Base-by-base conservation (phyloP, 1,284 basidiomycete genomes). In the Cerrena zonata region DNA sequence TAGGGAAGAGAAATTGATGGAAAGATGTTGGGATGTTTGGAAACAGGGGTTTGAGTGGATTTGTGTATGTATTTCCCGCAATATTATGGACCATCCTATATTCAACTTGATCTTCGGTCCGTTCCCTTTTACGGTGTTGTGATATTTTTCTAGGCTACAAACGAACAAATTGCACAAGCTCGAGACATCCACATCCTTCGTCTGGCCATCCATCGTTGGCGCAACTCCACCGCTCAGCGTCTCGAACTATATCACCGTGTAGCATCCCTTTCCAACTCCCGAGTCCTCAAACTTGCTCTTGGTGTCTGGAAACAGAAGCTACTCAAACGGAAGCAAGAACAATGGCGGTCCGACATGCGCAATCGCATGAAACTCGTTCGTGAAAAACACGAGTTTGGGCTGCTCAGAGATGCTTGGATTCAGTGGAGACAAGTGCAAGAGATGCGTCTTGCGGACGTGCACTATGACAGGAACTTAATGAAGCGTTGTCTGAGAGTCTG, bases 1-100 rank as follows among this genome's bases (percentile, higher is more conserved):
- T 64, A 71, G 82, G 47, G 70, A 78, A 30, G 78, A 82, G 48
- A 74, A 72, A 47, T 68, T 89, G 49, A 49, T 87, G 22, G 80
- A 83, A 59, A 78, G 79, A 15, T 89, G 78, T 58, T 86, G 80
- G 77, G 75, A 81, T 42, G 76, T 83, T 47, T 91, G 88, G 88
- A 74, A 71, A 49, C 76, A 81, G 58, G 80, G 80, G 1, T 77
- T 77, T 58, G 63, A 77, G 39, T 89, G 88, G 87, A 78, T 86
- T 56, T 67, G 74, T 54, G 88, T 90, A 65, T 55, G 86, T 72
- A 42, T 12, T 24, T 23, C 24, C 52, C 30, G 15, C 30, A 34
- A 34, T 34, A 34, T 7, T 7, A 34, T 34, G 30, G 15, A 15
- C n/a, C n/a, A 15, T 34, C 15, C 15, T 34, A 15, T 51, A 49